Evolutionary conservation across 352 stramenopile genomes (phyloP), one percentile per base, ranked within the genome.

Genomic region (Phytopythium mirpurense): DNA sequence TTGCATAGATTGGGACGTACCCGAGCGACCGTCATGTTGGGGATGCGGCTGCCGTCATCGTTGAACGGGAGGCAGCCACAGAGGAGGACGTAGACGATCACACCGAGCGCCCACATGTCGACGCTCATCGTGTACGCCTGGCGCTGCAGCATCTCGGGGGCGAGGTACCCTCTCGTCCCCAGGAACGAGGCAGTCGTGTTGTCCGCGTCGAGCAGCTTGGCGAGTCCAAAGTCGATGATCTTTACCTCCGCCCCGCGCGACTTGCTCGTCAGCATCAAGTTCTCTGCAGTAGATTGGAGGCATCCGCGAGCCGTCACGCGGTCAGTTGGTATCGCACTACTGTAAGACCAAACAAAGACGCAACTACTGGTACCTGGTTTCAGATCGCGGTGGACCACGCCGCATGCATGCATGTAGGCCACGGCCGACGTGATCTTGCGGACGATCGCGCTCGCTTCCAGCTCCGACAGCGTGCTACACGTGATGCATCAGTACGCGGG

Each of bases 221-320:
- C 92, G 8, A 99, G 71, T 3, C 97, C 97, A 83, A 99, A 99
- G 70, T 99, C 97, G 59, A 99, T 99, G 56, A 99, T 98, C 72
- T 99, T 99, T 12, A 99, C 78, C 35, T 87, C 68, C 15, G 87
- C 78, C 26, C 78, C 74, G 10, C 71, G 72, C n/a, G 78, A 79
- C 58, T 90, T 89, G 56, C 70, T 88, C 29, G 83, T 93, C 38
- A 95, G 61, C 72, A 95, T 89, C 29, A 95, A 42, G 38, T 95
- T 95, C 57, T 94, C 86, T 75, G 36, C 42, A 5, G 29, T 31
- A 12, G 5, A 41, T 44, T 38, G 1, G 16, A 19, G 19, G 14
- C 14, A 27, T 19, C 51, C 15, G 9, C n/a, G n/a, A n/a, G n/a
- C n/a, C n/a, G n/a, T n/a, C n/a, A n/a, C n/a, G n/a, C n/a, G n/a